Conservation (phyloP, 345 rosid species). For the Eucalyptus lansdowneana region DNA sequence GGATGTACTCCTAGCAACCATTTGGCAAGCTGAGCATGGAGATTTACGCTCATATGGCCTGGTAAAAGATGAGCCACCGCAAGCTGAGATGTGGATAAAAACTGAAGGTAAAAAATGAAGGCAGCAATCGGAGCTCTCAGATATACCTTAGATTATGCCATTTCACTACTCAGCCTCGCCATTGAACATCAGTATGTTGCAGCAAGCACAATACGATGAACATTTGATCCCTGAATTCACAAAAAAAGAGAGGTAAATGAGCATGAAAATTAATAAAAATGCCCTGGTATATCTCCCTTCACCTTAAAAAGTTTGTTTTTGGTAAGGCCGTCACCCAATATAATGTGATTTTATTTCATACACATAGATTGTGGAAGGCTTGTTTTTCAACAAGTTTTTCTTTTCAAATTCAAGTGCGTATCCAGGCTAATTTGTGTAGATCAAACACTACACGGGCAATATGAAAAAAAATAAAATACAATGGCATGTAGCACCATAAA, state of each 20-base stretch:
- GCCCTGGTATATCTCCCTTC: not conserved
- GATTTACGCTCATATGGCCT: constrained; percentile 72
- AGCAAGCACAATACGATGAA: not conserved
- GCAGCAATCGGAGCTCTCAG: not conserved
- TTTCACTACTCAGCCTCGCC: constrained; percentile 36
- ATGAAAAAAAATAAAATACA: not conserved
- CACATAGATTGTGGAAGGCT: not conserved
- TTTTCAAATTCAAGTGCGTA: not conserved
- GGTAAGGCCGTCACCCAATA: not conserved
- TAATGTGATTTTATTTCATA: not conserved
- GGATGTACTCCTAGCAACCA: constrained; percentile 26
- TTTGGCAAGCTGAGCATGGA: constrained; percentile 70
- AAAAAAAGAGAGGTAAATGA: not conserved
- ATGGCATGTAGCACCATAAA: not conserved
- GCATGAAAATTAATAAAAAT: not conserved
- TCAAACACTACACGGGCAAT: not conserved
- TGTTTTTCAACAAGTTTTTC: not conserved
- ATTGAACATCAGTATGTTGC: not conserved
- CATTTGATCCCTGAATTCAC: not conserved
- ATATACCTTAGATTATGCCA: constrained; percentile 57
- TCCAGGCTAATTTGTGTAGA: not conserved
- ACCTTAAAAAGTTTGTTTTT: not conserved
- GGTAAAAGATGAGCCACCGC: not conserved
- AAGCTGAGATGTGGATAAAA: not conserved
- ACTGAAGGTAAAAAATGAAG: not conserved